These are phyloP conservation scores for Yamadazyma aaseri DNA, from an alignment of 1,139 yeast species.

Conservation along the genomic window DNA sequence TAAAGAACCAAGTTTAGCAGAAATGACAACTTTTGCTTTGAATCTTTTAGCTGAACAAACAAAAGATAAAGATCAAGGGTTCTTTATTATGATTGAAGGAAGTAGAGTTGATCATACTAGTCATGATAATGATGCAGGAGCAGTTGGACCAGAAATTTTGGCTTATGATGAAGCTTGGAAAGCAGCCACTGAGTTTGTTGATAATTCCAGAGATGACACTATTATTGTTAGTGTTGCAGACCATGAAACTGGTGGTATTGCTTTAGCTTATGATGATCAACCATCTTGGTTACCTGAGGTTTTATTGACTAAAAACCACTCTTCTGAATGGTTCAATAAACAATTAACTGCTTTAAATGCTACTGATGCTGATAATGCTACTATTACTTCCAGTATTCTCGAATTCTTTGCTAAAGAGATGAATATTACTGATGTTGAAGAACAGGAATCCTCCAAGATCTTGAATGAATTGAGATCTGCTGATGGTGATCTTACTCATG, in stretches of 20 bases:
- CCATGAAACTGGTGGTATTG: slow-evolving; percentile 88
- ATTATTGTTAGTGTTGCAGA: slow-evolving; percentile 76
- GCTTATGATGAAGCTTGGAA: slow-evolving; percentile 73
- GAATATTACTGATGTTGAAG: slow-evolving; percentile 55
- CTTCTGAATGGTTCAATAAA: slow-evolving; percentile 62
- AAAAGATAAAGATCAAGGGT: slow-evolving; percentile 68
- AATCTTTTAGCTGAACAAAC: slow-evolving; percentile 63
- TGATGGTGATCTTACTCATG: slow-evolving; percentile 8
- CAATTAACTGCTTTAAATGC: slow-evolving; percentile 23
- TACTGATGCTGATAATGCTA: slow-evolving; percentile 23
- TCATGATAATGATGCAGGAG: slow-evolving; percentile 73
- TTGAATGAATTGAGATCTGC: slow-evolving; percentile 20
- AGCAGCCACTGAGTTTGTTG: slow-evolving; percentile 66
- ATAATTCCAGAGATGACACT: slow-evolving; percentile 64
- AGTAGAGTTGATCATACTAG: slow-evolving; percentile 92
- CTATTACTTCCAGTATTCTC: slow-evolving; percentile 41
- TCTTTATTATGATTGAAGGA: slow-evolving; percentile 80
- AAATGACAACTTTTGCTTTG: slow-evolving; percentile 68
- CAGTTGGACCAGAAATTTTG: slow-evolving; percentile 37
- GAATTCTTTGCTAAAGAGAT: slow-evolving; percentile 53
- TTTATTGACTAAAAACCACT: slow-evolving; percentile 62
- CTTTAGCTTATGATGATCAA: slow-evolving; percentile 66
- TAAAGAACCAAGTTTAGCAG: slow-evolving; percentile 68
- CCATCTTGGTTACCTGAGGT: slow-evolving; percentile 74
- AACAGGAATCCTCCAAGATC: slow-evolving; percentile 40